A percentile compares a stretch with the other conserved stretches of the same genome.
phyloP scores from a whole-genome alignment of 2,329 filamentous ascomycete species.

The Hypoxylon sp. region DNA sequence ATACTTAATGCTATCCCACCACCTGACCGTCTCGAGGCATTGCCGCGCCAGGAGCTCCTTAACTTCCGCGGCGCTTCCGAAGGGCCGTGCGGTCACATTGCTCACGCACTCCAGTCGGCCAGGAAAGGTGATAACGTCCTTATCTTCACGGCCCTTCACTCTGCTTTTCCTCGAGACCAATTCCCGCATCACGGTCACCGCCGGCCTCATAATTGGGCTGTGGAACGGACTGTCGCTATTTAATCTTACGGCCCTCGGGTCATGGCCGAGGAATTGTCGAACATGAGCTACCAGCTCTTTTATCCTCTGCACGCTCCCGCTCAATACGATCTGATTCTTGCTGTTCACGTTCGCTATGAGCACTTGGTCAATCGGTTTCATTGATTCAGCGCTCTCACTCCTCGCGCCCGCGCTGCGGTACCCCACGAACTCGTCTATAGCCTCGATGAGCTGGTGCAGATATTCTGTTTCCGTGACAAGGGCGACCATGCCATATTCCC shows the following conservation, averaged over 20 bases:
- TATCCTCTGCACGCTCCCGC: slow-evolving; percentile 86
- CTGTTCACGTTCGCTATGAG: slow-evolving; percentile 94
- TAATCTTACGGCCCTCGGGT: slow-evolving; percentile 86
- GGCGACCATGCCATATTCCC: slow-evolving; percentile 94
- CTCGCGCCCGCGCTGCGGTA: slow-evolving; percentile 75
- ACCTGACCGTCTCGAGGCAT: slow-evolving; percentile 91
- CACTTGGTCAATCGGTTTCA: slow-evolving; percentile 86
- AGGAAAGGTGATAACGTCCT: slow-evolving; percentile 81
- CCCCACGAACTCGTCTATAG: slow-evolving; percentile 84
- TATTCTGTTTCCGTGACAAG: slow-evolving; percentile 88
- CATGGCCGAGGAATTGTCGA: slow-evolving; percentile 89
- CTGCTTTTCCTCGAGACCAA: slow-evolving; percentile 73
- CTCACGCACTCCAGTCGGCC: slow-evolving; percentile 82
- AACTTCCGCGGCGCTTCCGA: slow-evolving; percentile 78
- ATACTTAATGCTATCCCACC: slow-evolving; percentile 95
- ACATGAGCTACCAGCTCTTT: slow-evolving; percentile 85
- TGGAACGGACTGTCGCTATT: slow-evolving; percentile 93
- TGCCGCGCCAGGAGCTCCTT: slow-evolving; percentile 84
- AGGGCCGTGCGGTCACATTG: slow-evolving; percentile 87
- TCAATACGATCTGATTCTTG: slow-evolving; percentile 95
- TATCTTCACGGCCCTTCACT: slow-evolving; percentile 64
- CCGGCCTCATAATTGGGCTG: slow-evolving; percentile 90
- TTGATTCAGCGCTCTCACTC: slow-evolving; percentile 74
- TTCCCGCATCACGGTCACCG: slow-evolving; percentile 78
- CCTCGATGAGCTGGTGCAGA: slow-evolving; percentile 75